phyloP scores from a whole-genome alignment of 75 land plant species.

The Isoetes taiwanensis region DNA sequence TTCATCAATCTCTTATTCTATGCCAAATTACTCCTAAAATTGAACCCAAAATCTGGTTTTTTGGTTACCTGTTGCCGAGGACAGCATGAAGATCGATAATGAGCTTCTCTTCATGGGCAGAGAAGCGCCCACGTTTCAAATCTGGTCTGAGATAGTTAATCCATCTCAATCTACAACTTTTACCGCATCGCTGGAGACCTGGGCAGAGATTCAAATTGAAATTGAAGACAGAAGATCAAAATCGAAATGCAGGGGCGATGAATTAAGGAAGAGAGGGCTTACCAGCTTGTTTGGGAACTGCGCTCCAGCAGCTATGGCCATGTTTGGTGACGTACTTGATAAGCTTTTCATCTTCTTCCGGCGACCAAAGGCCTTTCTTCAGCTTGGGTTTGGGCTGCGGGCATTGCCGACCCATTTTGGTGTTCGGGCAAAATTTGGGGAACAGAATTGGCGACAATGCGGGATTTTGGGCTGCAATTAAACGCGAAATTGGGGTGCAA shows the following conservation, averaged over 20 bases:
- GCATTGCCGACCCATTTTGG: too few species aligned
- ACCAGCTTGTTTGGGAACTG: conserved; percentile 82
- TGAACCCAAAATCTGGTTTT: too few species aligned
- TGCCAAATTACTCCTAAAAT: too few species aligned
- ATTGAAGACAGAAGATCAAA: too few species aligned
- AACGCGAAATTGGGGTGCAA: too few species aligned
- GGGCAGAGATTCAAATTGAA: neutral
- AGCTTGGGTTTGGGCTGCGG: conserved; percentile 68
- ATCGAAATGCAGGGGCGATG: too few species aligned
- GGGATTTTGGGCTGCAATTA: too few species aligned
- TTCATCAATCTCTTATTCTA: too few species aligned
- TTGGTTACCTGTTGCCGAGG: conserved; percentile 1
- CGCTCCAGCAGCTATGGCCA: conserved; percentile 94
- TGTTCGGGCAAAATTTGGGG: too few species aligned
- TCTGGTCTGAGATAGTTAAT: neutral
- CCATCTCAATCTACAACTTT: conserved; percentile 2
- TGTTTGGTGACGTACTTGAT: conserved; percentile 55
- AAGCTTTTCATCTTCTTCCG: conserved; percentile 78
- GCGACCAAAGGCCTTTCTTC: conserved; percentile 70
- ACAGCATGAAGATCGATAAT: neutral
- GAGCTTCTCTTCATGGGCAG: neutral
- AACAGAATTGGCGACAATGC: too few species aligned
- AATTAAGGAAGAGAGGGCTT: too few species aligned
- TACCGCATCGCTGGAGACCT: conserved; percentile 3
- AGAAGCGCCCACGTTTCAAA: conserved; percentile 5